A percentile compares a stretch with the other conserved stretches of the same genome.
Evolutionary conservation across 352 stramenopile species (phyloP).

Genomic region (Pythium aristosporum): DNA sequence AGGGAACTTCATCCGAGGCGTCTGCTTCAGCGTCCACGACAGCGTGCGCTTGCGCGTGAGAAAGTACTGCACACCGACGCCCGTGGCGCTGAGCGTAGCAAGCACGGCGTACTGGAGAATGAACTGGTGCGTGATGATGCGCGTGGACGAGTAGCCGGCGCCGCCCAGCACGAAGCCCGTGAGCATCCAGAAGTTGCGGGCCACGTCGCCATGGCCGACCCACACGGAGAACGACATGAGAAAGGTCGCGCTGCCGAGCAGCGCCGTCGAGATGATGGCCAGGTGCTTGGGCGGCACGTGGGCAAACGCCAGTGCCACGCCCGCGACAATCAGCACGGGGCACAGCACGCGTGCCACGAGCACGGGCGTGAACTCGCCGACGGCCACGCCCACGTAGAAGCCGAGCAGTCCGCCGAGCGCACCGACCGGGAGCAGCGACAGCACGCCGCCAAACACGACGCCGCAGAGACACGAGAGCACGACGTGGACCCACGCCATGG

Average conservation of each 20-base stretch:
- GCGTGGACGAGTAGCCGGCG: constrained; percentile 35
- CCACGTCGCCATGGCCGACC: constrained; percentile 59
- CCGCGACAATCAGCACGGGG: constrained; percentile 38
- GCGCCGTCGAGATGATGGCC: constrained; percentile 64
- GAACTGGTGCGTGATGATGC: constrained; percentile 61
- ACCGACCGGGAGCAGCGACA: constrained; percentile 53
- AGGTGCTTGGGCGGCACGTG: constrained; percentile 55
- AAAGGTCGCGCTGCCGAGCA: constrained; percentile 62
- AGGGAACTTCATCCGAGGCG: constrained; percentile 35
- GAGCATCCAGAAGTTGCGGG: constrained; percentile 60
- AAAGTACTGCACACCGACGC: constrained; percentile 54
- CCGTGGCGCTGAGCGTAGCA: constrained; percentile 33
- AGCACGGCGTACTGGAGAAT: constrained; percentile 64
- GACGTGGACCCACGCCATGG: constrained; percentile 67
- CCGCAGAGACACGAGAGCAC: constrained; percentile 69
- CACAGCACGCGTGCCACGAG: constrained; percentile 60
- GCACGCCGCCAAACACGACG: constrained; percentile 66
- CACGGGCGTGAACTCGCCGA: constrained; percentile 70
- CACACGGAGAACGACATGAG: constrained; percentile 76
- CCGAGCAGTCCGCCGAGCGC: constrained; percentile 66
- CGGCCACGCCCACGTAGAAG: constrained; percentile 57
- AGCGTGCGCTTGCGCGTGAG: constrained; percentile 33
- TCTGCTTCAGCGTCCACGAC: constrained; percentile 30
- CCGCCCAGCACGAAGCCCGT: constrained; percentile 71
- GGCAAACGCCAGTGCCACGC: constrained; percentile 43